phyloP scores from a whole-genome alignment of 805 yeast genomes.

The Wickerhamomyces kurtzmanii region DNA sequence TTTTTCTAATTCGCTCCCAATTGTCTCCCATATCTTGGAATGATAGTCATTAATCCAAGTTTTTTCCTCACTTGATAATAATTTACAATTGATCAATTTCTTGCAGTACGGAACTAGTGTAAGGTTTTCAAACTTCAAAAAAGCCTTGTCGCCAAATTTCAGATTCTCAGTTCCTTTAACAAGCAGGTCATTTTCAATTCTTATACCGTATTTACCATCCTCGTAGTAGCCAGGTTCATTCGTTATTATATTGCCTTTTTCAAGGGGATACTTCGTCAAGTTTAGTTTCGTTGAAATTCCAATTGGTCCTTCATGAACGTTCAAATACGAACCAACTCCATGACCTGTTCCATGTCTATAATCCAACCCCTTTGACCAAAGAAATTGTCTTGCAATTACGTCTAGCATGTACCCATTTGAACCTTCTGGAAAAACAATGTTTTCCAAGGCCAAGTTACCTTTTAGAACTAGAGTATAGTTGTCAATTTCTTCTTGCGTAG shows the following conservation, averaged over 20 bases:
- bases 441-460: slow-evolving; percentile 84
- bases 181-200: slow-evolving; percentile 79
- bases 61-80: slow-evolving; percentile 55
- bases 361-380: slow-evolving; percentile 78
- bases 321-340: slow-evolving; percentile 87
- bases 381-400: slow-evolving; percentile 68
- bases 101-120: slow-evolving; percentile 82
- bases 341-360: slow-evolving; percentile 96
- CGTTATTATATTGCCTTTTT: slow-evolving; percentile 66
- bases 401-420: slow-evolving; percentile 74
- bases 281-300: slow-evolving; percentile 56
- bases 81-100: slow-evolving; percentile 50
- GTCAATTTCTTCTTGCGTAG: slow-evolving; percentile 45
- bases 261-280: slow-evolving; percentile 39
- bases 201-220: slow-evolving; percentile 82
- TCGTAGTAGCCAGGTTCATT: slow-evolving; percentile 94
- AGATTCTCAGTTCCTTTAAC: slow-evolving; percentile 30
- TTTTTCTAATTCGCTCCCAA: slow-evolving; percentile 41
- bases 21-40: slow-evolving; percentile 37
- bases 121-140: slow-evolving; percentile 69
- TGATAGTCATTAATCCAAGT: slow-evolving; percentile 66
- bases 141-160: slow-evolving; percentile 46
- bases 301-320: slow-evolving; percentile 92
- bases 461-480: slow-evolving; percentile 81
- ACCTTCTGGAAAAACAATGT: slow-evolving; percentile 67